A percentile compares a stretch with the other conserved stretches of the same genome.
phyloP scores from a whole-genome alignment of 495 filamentous ascomycete genomes.

The Glarea lozoyensis region DNA sequence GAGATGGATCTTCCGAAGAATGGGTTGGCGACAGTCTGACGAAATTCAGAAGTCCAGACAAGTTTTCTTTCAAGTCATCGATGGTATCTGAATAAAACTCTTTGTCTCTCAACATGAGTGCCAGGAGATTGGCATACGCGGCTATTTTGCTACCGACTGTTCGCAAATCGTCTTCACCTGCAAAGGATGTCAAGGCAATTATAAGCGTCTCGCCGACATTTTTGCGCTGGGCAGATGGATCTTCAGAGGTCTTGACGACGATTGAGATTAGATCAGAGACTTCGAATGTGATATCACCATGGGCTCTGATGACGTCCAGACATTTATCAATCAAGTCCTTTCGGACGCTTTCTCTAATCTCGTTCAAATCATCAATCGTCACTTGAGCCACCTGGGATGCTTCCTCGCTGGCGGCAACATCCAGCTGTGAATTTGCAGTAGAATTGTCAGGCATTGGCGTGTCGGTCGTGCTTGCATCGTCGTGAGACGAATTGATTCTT shows the following conservation, averaged over 20 bases:
- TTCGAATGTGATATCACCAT: constrained; percentile 85
- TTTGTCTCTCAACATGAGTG: constrained; percentile 74
- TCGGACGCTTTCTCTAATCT: constrained; percentile 61
- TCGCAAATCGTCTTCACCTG: constrained; percentile 61
- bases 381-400: constrained; percentile 10
- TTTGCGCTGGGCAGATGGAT: constrained; percentile 53
- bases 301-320: constrained; percentile 79
- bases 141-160: constrained; percentile 74
- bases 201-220: constrained; percentile 79
- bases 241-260: constrained; percentile 59
- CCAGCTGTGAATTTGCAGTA: no score
- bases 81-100: constrained; percentile 72
- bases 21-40: constrained; percentile 64
- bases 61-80: constrained; percentile 68
- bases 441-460: no score
- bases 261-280: constrained; percentile 77
- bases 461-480: no score
- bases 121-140: constrained; percentile 87
- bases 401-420: background rate
- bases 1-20: constrained; percentile 62
- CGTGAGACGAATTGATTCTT: no score
- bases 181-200: constrained; percentile 78
- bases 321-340: constrained; percentile 78
- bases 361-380: constrained; percentile 78
- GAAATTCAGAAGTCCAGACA: constrained; percentile 66